Conservation (phyloP, 202 grass and related monocot genomes). For the Zizania palustris region DNA sequence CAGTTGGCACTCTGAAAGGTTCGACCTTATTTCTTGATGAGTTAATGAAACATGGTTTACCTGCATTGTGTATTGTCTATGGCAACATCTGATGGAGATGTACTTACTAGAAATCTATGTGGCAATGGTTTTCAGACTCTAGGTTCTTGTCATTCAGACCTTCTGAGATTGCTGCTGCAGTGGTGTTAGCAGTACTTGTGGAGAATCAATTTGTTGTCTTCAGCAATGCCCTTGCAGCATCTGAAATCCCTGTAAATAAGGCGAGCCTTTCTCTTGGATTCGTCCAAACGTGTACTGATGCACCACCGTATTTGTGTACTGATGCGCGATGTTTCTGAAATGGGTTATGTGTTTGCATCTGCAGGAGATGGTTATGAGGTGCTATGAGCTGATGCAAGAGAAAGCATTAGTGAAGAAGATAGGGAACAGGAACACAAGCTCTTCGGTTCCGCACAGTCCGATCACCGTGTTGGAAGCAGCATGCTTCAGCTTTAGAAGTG, state of each 20-base stretch:
- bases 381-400: constrained; percentile 64
- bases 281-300: neutral
- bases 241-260: constrained; percentile 71
- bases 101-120: constrained; percentile 36
- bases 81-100: constrained; percentile 14
- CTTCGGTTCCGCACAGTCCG: constrained; percentile 66
- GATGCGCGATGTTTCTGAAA: constrained; percentile 33
- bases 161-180: constrained; percentile 80
- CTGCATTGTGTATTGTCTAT: constrained; percentile 45
- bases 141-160: constrained; percentile 74
- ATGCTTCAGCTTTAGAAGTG: constrained; percentile 58
- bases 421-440: constrained; percentile 31
- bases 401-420: constrained; percentile 55
- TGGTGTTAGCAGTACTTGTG: constrained; percentile 49
- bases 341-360: constrained; percentile 24
- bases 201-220: constrained; percentile 48
- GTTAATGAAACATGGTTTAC: constrained; percentile 5
- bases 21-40: constrained; percentile 9
- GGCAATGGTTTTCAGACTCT: constrained; percentile 52
- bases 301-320: constrained; percentile 13
- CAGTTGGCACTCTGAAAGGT: constrained; percentile 77
- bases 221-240: constrained; percentile 44
- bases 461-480: constrained; percentile 63
- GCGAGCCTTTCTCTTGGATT: constrained; percentile 35
- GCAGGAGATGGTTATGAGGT: constrained; percentile 65